These are phyloP conservation scores for Solanum piurae DNA, from an alignment of 257 asterid genomes.

Conservation along the genomic window DNA sequence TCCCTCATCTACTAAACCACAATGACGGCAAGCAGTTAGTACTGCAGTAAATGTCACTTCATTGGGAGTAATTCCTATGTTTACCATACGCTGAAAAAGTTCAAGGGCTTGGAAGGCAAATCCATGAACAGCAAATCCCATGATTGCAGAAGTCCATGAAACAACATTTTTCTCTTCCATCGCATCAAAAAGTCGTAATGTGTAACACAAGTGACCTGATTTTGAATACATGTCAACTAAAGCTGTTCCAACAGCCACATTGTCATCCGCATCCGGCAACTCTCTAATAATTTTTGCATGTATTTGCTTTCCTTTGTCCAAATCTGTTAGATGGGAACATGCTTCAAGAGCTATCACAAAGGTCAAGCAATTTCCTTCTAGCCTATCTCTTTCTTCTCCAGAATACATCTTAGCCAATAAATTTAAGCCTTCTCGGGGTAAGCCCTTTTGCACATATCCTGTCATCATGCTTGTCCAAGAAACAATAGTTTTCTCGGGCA, in stretches of 20 bases:
- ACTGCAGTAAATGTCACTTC: slow-evolving; percentile 30
- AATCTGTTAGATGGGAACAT: slow-evolving; percentile 20
- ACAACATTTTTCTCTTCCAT: slow-evolving; percentile 26
- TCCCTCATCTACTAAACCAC: slow-evolving; percentile 30
- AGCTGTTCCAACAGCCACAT: slow-evolving; percentile 34
- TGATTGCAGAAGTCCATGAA: slow-evolving; percentile 31
- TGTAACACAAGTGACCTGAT: slow-evolving; percentile 21
- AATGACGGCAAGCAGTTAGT: slow-evolving; percentile 31
- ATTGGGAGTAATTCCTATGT: slow-evolving; percentile 18
- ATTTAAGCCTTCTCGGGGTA: slow-evolving; percentile 15
- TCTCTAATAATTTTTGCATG: slow-evolving; percentile 26
- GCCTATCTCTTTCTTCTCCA: neutral
- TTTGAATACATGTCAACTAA: slow-evolving; percentile 34
- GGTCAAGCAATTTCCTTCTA: slow-evolving; percentile 26
- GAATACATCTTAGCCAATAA: slow-evolving; percentile 20
- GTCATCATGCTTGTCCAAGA: slow-evolving; percentile 40
- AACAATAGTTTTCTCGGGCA: slow-evolving; percentile 28
- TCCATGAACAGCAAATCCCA: slow-evolving; percentile 29
- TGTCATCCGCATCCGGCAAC: slow-evolving; percentile 3
- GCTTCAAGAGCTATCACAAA: slow-evolving; percentile 33
- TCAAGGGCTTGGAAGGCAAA: slow-evolving; percentile 15
- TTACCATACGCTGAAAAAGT: slow-evolving; percentile 22
- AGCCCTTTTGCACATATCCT: slow-evolving; percentile 18
- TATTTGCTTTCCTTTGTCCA: slow-evolving; percentile 26
- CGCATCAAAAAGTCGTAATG: slow-evolving; percentile 16